Evolutionary conservation across 768 basidiomycete genomes (phyloP), one percentile per base, ranked within the genome.

Genomic region (Saitozyma podzolica): DNA sequence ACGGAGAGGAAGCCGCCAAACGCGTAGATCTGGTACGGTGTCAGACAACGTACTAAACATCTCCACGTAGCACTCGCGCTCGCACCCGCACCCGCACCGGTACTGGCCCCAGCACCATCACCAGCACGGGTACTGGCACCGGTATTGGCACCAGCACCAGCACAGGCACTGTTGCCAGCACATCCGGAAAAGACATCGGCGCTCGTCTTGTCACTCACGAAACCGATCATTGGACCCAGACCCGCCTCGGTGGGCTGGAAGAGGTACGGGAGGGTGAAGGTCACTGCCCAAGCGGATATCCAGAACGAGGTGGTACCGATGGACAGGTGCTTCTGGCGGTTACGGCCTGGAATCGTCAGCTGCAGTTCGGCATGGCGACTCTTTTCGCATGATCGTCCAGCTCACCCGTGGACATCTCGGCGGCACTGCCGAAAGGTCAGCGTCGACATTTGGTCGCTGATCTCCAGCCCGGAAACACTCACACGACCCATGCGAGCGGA

Each of bases 251-350:
- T 57, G 14, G 60, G 60, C 58, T 73, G 66, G 68, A 74, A 76
- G n/a, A 79, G 62, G 61, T 79, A 80, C 1, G 79, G 79, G 17
- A 78, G 64, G 50, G 78, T 80, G 61, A 79, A 80, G 6, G 78
- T 74, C 41, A 75, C 73, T 48, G 66, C 78, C 75, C 75, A 80
- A 6, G 79, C 77, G 48, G 61, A 63, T 17, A 79, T 63, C 79
- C 79, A 80, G 74, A 80, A 80, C n/a, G 65, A 63, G 37, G 78
- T 75, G 10, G 79, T 80, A 40, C 77, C 78, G 58, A 79, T 66
- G 19, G 72, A 70, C 65, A 79, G 68, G 62, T 76, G 74, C 65
- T 76, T 79, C 58, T 72, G 72, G 56, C 74, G 61, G 61, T 76
- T 76, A 65, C 70, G 64, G 42, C 77, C 29, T 29, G n/a, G n/a